Base-by-base conservation (phyloP, 345 rosid species). In the Salix koriyanagi region DNA sequence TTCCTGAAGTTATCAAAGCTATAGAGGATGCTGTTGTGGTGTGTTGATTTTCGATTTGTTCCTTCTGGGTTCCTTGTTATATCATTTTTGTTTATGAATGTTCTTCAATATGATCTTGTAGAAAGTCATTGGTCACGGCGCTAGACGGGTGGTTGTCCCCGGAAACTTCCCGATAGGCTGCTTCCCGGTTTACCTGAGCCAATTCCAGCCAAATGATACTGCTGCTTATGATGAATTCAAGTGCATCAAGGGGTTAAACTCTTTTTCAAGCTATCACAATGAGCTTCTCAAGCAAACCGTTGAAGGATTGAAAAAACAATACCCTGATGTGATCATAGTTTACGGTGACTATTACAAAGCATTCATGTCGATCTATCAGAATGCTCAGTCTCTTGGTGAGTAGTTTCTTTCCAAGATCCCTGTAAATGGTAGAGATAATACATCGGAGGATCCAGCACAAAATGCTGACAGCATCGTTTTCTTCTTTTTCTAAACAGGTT, bases 111-210 rank as follows among this genome's bases (percentile, higher is more conserved):
- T 41, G 46, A 41, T 41, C 1, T 2, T 48, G 19, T 8, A 74
- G 71, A 32, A 18, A 6, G 30, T 44, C 6, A 65, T 32, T 6
- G 6, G 15, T 26, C 52, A 12, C 12, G 48, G 71, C 6, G 71
- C 77, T 34, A 18, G 11, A 44, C 41, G 62, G 30, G 44, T 65
- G 14, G 70, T 74, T 28, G 77, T 74, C 12, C 77, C 77, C 1
- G 70, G 70, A 12, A 18, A 10, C n/a, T 74, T 26, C 64, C 61
- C 36, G 34, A 19, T 44, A 13, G 69, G 69, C 18, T 74, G 76
- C 30, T 42, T 56, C 9, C 60, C 76, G 11, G 9, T 3, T 13
- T 44, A 25, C 4, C 60, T 36, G 1, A 42, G 32, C 18, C 3
- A 10, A 10, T 64, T 18, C 25, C 7, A n/a, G 16, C 6, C 42